Conservation (phyloP, 768 basidiomycete species). For the Rhodotorula toruloides region DNA sequence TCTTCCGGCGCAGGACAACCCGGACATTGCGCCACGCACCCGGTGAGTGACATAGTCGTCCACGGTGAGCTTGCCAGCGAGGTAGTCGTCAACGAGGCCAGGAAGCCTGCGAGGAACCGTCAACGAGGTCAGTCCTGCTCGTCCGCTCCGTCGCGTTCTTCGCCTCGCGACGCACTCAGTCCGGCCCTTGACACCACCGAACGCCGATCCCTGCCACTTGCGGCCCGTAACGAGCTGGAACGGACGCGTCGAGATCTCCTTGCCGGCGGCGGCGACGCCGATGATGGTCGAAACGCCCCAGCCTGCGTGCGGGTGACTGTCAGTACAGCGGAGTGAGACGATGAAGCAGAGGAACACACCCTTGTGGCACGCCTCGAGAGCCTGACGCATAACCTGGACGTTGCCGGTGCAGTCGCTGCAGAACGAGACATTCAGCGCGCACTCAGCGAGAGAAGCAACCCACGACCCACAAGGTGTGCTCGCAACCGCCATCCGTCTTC, state of each 20-base stretch:
- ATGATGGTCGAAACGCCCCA: conserved; percentile 97
- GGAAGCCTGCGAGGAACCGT: conserved; percentile 22
- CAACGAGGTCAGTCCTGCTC: background rate
- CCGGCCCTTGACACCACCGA: conserved; percentile 96
- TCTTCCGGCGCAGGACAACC: conserved; percentile 3
- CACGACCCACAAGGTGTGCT: conserved; percentile 70
- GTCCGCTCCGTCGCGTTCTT: too few species aligned
- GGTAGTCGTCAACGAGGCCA: conserved; percentile 59
- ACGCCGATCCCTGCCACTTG: conserved; percentile 89
- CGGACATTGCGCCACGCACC: conserved; percentile 55
- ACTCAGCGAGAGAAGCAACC: too few species aligned
- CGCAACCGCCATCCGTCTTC: conserved; percentile 91
- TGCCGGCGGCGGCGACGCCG: conserved; percentile 92
- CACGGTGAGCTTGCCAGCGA: conserved; percentile 69
- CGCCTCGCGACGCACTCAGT: conserved; percentile 55
- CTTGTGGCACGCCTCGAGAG: conserved; percentile 98
- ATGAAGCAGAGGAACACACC: conserved; percentile 49
- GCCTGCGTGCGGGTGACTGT: conserved; percentile 2
- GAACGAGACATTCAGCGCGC: background rate
- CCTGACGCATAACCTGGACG: conserved; percentile 53
- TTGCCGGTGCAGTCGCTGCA: conserved; percentile 81
- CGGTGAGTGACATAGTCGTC: conserved; percentile 92
- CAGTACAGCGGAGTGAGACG: background rate
- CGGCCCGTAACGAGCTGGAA: conserved; percentile 75
- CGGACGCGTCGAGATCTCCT: conserved; percentile 88